Evolutionary conservation across 495 filamentous ascomycete genomes (phyloP), one percentile per base, ranked within the genome.

Genomic region (Xylaria sp.): DNA sequence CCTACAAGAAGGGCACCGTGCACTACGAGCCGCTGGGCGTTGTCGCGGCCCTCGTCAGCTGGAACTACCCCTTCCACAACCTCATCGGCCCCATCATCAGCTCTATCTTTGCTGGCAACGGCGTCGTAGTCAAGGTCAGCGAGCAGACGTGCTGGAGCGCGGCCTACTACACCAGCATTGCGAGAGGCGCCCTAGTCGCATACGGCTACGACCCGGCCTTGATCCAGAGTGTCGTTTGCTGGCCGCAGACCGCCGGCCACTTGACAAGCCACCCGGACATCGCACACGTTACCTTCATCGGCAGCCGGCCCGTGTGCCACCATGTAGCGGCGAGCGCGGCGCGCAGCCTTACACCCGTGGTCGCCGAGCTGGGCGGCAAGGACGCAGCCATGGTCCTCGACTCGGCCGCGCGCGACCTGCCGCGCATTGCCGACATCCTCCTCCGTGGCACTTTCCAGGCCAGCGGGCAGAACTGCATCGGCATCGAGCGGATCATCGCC

Each of bases 41-140:
- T 19, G 93, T 99, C 33, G 90, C 93, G 21, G 96, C 97, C 19
- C 90, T 93, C 58, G 93, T 98, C 44, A 97, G 93, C 75, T 99
- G 96, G 96, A 99, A 99, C 85, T 99, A 85, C 75, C 88, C 95
- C 57, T 97, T 98, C 80, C 96, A 99, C 81, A 99, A 99, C 81
- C 85, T 98, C 71, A 88, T 99, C 50, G 92, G 91, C 2, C 96
- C 96, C 0, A 88, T 97, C 59, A 97, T 99, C 77, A 93, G 92
- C 71, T 89, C 93, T 19, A 86, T 98, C 52, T 98, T 98, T 80
- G 87, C 93, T n/a, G 96, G 97, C 46, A 97, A 98, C 78, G 93
- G 88, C 44, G 89, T 99, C 71, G 83, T 99, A 31, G 89, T 98
- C 72, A 99, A 99, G 81, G 91, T 90, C 26, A 97, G 93, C 61